Evolutionary conservation across 768 basidiomycete species (phyloP).

Genomic region (Sporobolomyces phaffii): DNA sequence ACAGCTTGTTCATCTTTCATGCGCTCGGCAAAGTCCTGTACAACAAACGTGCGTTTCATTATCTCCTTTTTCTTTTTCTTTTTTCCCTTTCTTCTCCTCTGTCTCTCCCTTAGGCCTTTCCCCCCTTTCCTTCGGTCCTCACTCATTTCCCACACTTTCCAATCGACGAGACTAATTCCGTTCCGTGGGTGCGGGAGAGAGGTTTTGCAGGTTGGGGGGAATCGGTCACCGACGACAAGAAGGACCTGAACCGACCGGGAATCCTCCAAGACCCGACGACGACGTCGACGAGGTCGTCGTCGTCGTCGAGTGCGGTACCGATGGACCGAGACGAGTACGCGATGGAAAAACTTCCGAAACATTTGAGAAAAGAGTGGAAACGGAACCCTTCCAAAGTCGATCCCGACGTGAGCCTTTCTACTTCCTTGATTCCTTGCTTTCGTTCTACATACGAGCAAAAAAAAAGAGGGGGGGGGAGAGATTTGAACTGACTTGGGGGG

Average conservation of each 20-base stretch:
- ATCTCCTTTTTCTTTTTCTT: too few relatives aligned
- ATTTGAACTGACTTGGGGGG: too few relatives aligned
- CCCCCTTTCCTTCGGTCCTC: too few relatives aligned
- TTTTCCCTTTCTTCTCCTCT: not conserved
- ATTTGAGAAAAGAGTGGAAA: constrained; percentile 30
- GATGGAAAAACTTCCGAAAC: constrained; percentile 29
- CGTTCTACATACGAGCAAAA: too few relatives aligned
- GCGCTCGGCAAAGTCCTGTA: constrained; percentile 87
- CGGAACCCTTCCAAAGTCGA: constrained; percentile 42
- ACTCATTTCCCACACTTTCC: too few relatives aligned
- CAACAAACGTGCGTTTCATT: constrained; percentile 82
- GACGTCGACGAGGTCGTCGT: too few relatives aligned
- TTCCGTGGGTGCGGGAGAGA: too few relatives aligned
- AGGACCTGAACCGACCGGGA: constrained; percentile 31
- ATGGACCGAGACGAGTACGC: too few relatives aligned
- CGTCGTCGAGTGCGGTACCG: too few relatives aligned
- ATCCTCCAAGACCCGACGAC: constrained; percentile 2
- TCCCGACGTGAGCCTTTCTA: constrained; percentile 40
- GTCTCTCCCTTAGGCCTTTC: not conserved
- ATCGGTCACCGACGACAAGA: constrained; percentile 40
- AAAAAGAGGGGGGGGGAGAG: too few relatives aligned
- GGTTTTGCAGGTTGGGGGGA: constrained; percentile 40
- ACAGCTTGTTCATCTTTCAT: constrained; percentile 82
- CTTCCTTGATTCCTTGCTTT: not conserved
- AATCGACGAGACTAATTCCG: too few relatives aligned